Evolutionary conservation across 192 early-diverging fungal species (phyloP), one percentile per base, ranked within the genome.

Genomic region (Chytriomyces hyalinus): DNA sequence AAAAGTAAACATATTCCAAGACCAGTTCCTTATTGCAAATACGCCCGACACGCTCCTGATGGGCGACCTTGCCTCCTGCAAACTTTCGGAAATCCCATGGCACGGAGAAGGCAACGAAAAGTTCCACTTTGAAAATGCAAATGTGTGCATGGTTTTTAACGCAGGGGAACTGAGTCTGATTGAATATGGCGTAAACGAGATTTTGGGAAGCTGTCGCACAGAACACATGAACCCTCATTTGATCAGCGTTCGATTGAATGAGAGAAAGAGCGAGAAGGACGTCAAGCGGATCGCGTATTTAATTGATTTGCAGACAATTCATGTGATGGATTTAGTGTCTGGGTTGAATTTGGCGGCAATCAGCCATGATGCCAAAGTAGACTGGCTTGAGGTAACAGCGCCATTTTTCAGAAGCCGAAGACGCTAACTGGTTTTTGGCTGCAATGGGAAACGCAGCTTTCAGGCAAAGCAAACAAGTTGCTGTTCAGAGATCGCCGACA

Each of bases 1-100:
- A 60, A 91, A 91, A 80, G 87, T 91, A 24, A 90, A 91, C 81
- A 91, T 91, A 49, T 91, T 91, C 77, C 87, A 90, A 62, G 89
- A 91, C 78, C 90, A 91, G 78, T 91, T 80, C 67, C 78, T 91
- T 49, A 84, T 91, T 45, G 90, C 90, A 15, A 82, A 91, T 76
- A 91, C 90, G 22, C 83, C 87, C 1, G 84, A 90, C 57, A 91
- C 90, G 43, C 73, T 91, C 51, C 78, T 90, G 7, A 86, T 91
- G 85, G 90, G 90, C 28, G 90, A 91, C 81, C 77, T 91, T 13
- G 84, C 86, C 0, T 84, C 76, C 28, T 91, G 90, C 80, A 90
- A 90, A 72, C 72, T 91, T n/a, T 85, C 83, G 65, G 89, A 90
- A 79, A 88, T 91, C 73, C 88, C 87, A 63, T 91, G 90, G 90